Base-by-base conservation (phyloP, 106 monocot genomes). In the Chionographis japonica region DNA sequence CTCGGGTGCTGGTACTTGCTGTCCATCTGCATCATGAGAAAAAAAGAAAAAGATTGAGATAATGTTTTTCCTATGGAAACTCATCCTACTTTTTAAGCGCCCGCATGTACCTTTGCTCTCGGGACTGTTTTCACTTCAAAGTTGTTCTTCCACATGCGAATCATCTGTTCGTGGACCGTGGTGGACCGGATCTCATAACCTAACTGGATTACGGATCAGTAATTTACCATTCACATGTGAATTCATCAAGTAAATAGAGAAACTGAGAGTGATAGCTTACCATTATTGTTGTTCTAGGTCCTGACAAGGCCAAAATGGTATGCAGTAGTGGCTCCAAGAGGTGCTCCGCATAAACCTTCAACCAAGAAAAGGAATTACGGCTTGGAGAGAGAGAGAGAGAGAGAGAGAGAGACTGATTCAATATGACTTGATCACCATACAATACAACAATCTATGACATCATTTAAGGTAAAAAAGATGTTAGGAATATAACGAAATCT, bases 181-280 rank as follows among this genome's bases (percentile, higher is more conserved):
- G 89, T 97, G 15, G 92, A 97, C 36, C 97, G 84, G 54, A 97
- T 89, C 74, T 97, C 97, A 60, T 86, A 92, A 67, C 97, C 92
- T 77, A 97, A 52, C 97, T 97, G 78, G 2, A 81, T 50, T 37
- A 54, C 68, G 37, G 18, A 37, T 41, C 1, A 42, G 37, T 52
- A 16, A 64, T 55, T 39, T 73, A 55, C 62, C 58, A 20, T 4
- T 55, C 12, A 57, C 4, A 14, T 52, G 50, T 40, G 27, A 58
- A 77, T 10, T 17, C 16, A 65, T 6, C 6, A 69, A 36, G 20
- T 14, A 5, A 27, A 52, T 54, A n/a, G 19, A 55, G 68, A 38
- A 37, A 41, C 19, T 59, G 46, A 67, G 41, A 13, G 15, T 56
- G 9, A 54, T 3, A 3, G 38, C 56, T 68, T 89, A 92, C 97